Conservation (phyloP, 2,329 filamentous ascomycete species). For the Fusarium goolgardi region DNA sequence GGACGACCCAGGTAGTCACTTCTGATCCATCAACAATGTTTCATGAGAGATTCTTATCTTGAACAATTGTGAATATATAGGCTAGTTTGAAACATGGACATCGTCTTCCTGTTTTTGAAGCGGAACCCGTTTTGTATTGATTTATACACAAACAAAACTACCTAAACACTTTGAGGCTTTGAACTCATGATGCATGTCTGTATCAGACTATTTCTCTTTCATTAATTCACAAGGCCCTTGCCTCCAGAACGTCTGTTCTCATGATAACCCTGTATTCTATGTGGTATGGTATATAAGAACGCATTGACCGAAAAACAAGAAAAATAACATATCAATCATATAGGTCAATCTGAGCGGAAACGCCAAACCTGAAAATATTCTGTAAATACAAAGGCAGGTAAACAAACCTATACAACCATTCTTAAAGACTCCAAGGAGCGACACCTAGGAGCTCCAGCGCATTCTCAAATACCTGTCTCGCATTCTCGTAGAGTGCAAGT, state of each 20-base stretch:
- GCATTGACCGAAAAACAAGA: background rate
- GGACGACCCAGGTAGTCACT: background rate
- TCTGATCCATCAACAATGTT: background rate
- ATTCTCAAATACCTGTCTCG: conserved; percentile 47
- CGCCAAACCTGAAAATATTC: background rate
- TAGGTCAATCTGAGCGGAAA: conserved; percentile 1
- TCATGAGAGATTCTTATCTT: background rate
- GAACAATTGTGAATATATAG: too few species aligned
- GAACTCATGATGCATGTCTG: background rate
- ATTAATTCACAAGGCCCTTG: background rate
- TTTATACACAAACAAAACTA: too few species aligned
- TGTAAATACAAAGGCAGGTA: too few species aligned
- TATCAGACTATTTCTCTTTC: background rate
- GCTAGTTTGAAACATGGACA: background rate
- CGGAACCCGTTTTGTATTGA: too few species aligned
- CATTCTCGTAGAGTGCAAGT: conserved; percentile 66
- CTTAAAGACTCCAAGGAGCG: conserved; percentile 17
- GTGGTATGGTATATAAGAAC: background rate
- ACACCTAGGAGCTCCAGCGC: conserved; percentile 55
- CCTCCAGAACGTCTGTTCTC: background rate
- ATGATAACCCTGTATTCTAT: background rate
- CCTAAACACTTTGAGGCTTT: background rate
- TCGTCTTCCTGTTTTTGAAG: background rate
- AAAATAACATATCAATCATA: background rate
- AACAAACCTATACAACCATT: background rate